Evolutionary conservation across 345 rosid genomes (phyloP).

Genomic region (Raphanus raphanistrum): DNA sequence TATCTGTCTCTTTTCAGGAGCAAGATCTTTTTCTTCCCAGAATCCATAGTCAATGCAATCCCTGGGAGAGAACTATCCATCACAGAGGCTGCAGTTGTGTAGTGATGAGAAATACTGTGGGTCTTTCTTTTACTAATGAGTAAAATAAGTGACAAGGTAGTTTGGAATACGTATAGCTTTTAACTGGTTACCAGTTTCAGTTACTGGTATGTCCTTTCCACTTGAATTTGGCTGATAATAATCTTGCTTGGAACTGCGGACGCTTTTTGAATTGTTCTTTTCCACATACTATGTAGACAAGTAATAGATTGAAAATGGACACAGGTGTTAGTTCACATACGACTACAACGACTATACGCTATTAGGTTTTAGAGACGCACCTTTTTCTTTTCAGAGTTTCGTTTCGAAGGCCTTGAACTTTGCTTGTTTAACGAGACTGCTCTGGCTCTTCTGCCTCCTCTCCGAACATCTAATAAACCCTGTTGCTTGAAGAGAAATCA

Average conservation of each 20-base stretch:
- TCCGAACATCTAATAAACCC: slow-evolving; percentile 45
- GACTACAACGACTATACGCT: background rate
- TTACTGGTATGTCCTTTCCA: slow-evolving; percentile 40
- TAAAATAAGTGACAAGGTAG: background rate
- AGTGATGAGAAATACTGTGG: background rate
- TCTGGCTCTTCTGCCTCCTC: slow-evolving; percentile 51
- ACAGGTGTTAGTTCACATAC: background rate
- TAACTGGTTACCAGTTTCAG: slow-evolving; percentile 39
- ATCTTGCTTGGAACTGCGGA: slow-evolving; percentile 40
- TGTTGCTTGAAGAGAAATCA: slow-evolving; percentile 32
- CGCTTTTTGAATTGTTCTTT: slow-evolving; percentile 42
- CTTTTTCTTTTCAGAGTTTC: slow-evolving; percentile 61
- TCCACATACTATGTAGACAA: slow-evolving; percentile 45
- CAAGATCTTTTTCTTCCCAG: slow-evolving; percentile 59
- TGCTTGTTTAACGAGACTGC: slow-evolving; percentile 43
- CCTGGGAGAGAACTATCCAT: slow-evolving; percentile 49
- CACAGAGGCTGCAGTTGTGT: slow-evolving; percentile 1
- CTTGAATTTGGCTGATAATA: slow-evolving; percentile 14
- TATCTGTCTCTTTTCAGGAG: slow-evolving; percentile 51
- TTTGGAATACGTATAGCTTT: too few species aligned
- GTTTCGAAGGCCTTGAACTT: slow-evolving; percentile 47
- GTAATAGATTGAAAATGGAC: background rate
- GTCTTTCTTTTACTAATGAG: background rate
- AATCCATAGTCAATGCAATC: slow-evolving; percentile 48
- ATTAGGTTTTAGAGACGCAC: slow-evolving; percentile 21